Base-by-base conservation (phyloP, 768 basidiomycete genomes). In the Butyriboletus loyo region DNA sequence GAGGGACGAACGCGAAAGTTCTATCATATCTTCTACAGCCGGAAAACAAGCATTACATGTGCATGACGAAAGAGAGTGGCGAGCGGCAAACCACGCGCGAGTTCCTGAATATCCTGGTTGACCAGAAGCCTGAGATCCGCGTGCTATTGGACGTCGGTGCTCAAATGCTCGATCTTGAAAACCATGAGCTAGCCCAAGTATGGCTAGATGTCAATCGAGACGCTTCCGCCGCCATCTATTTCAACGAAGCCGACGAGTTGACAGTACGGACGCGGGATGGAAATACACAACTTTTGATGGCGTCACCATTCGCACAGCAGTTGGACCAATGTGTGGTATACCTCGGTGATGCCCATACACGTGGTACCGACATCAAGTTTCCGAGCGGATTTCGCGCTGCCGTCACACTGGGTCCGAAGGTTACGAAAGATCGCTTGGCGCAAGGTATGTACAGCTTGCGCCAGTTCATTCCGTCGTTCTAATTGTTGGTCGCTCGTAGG, bases 121-220 rank as follows among this genome's bases (percentile, higher is more conserved):
- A 49, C 1, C 71, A 77, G 54, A 48, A 48, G 1, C 75, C 73
- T 4, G 61, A 67, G 19, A 68, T 82, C 27, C 70, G 70, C 27
- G 79, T 82, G 7, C 61, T 83, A 19, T 64, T 83, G 17, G 81
- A 83, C 37, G 80, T 83, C 14, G 82, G 81, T 3, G 81, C 81
- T 0, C 81, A 83, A 54, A 77, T 83, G 66, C 64, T 83, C 7
- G 80, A 83, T 44, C 65, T 80, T 49, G 61, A 69, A 21, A 83
- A 80, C 52, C 34, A 57, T 2, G 65, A 77, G 25, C 48, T 83
- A 4, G 77, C 70, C 3, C 35, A 51, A 19, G 37, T 58, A 3
- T 83, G 81, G 82, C 62, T 83, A 4, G 32, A 44, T n/a, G 49
- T 54, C 39, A 63, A 50, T 15, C n/a, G 47, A 2, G 37, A 39